phyloP scores from a whole-genome alignment of 176 grass and related monocot genomes.

The Metroxylon sagu region DNA sequence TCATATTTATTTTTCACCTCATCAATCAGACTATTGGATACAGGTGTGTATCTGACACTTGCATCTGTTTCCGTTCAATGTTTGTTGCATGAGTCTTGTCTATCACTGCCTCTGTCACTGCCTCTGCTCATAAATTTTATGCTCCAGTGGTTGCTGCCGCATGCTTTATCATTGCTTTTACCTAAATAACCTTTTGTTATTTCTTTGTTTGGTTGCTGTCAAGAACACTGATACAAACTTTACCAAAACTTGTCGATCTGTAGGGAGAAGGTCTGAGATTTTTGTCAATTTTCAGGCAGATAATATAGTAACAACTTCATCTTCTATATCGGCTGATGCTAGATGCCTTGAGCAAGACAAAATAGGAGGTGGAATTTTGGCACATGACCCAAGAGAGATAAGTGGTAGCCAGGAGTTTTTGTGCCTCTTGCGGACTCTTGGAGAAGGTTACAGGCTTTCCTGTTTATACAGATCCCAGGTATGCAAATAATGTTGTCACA shows the following conservation, averaged over 20 bases:
- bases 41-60: too few relatives aligned
- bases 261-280: slow-evolving; percentile 56
- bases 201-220: slow-evolving; percentile 1
- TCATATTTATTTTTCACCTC: too few relatives aligned
- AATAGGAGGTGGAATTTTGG: slow-evolving; percentile 34
- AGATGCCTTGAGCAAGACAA: slow-evolving; percentile 69
- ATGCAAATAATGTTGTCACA: slow-evolving; percentile 4
- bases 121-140: too few relatives aligned
- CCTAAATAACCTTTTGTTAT: background rate
- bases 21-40: too few relatives aligned
- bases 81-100: too few relatives aligned
- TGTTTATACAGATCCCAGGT: slow-evolving; percentile 94
- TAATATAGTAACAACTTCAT: slow-evolving; percentile 54
- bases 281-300: slow-evolving; percentile 71
- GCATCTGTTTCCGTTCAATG: too few relatives aligned
- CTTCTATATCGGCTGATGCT: slow-evolving; percentile 50
- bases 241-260: slow-evolving; percentile 8
- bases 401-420: slow-evolving; percentile 63
- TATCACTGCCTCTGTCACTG: too few relatives aligned
- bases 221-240: slow-evolving; percentile 3
- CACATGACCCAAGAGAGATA: slow-evolving; percentile 51
- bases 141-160: too few relatives aligned
- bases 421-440: slow-evolving; percentile 63
- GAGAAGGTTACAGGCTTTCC: slow-evolving; percentile 87
- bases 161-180: too few relatives aligned